Evolutionary conservation across 1,284 basidiomycete species (phyloP), one percentile per base, ranked within the genome.

Genomic region (Moniliella sp.): DNA sequence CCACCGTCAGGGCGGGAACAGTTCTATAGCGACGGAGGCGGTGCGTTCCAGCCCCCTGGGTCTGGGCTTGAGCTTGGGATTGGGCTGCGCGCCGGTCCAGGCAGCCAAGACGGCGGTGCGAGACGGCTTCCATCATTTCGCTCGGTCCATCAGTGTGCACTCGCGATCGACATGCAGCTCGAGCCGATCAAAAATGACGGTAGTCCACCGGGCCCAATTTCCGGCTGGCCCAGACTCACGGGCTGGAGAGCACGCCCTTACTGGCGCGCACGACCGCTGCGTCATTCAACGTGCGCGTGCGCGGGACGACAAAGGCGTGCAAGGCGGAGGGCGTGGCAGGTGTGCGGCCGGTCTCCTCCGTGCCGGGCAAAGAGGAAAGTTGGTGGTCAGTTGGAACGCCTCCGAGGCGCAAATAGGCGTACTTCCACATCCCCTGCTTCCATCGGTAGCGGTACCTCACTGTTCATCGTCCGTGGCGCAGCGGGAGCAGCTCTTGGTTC

Each of bases 211-310:
- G n/a, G n/a, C n/a, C n/a, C n/a, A n/a, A n/a, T n/a, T n/a, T n/a
- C n/a, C 47, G 36, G 1, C 45, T 45, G 8, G 42, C 39, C n/a
- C n/a, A n/a, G n/a, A n/a, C n/a, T n/a, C n/a, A n/a, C n/a, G n/a
- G 18, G 18, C 4, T 3, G 29, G 8, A 27, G 11, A 13, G 25
- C 18, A n/a, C 4, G 1, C 21, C 30, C 5, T 27, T 12, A 11
- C 29, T 4, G 10, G n/a, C 15, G 18, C 45, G 47, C 4, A 34
- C 30, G 4, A 53, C 32, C 38, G 57, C 59, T 25, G 41, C 36
- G 4, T 35, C 23, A 37, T 59, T 56, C n/a, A 56, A 17, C 1
- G n/a, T 25, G 11, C 45, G 34, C 3, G 15, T 21, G 2, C 15
- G 15, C 2, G 49, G 42, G 5, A 44, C 14, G 4, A 60, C 43